phyloP scores from a whole-genome alignment of 371 early-diverging fungal species.

The Batkoa obscura region DNA sequence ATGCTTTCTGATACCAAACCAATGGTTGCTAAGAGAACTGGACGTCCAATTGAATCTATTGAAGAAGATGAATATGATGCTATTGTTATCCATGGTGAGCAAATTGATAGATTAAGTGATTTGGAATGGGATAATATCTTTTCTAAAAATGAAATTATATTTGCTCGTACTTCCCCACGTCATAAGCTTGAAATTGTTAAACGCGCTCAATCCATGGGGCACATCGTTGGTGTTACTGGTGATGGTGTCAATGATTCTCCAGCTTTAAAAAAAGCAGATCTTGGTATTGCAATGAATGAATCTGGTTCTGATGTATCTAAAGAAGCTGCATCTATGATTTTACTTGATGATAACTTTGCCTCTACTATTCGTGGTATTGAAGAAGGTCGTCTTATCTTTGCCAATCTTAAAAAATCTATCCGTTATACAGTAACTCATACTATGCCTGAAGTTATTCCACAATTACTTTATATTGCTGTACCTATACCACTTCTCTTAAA shows the following conservation, averaged over 20 bases:
- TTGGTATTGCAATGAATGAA: slow-evolving; percentile 93
- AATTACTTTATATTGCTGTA: slow-evolving; percentile 62
- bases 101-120: slow-evolving; percentile 51
- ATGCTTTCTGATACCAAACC: slow-evolving; percentile 67
- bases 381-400: slow-evolving; percentile 86
- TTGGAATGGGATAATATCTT: slow-evolving; percentile 77
- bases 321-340: slow-evolving; percentile 92
- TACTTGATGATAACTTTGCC: slow-evolving; percentile 47
- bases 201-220: slow-evolving; percentile 55
- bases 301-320: slow-evolving; percentile 93
- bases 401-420: slow-evolving; percentile 85
- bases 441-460: slow-evolving; percentile 60
- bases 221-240: slow-evolving; percentile 86
- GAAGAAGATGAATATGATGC: slow-evolving; percentile 61
- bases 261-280: slow-evolving; percentile 84
- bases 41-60: slow-evolving; percentile 31
- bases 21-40: slow-evolving; percentile 39
- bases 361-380: slow-evolving; percentile 14
- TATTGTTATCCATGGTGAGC: slow-evolving; percentile 80
- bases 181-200: slow-evolving; percentile 79
- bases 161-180: slow-evolving; percentile 82
- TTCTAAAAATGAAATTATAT: slow-evolving; percentile 67
- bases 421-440: slow-evolving; percentile 81
- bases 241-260: slow-evolving; percentile 88
- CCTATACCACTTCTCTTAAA: slow-evolving; percentile 74